Conservation (phyloP, 2,329 filamentous ascomycete genomes). For the Grosmannia clavigera region DNA sequence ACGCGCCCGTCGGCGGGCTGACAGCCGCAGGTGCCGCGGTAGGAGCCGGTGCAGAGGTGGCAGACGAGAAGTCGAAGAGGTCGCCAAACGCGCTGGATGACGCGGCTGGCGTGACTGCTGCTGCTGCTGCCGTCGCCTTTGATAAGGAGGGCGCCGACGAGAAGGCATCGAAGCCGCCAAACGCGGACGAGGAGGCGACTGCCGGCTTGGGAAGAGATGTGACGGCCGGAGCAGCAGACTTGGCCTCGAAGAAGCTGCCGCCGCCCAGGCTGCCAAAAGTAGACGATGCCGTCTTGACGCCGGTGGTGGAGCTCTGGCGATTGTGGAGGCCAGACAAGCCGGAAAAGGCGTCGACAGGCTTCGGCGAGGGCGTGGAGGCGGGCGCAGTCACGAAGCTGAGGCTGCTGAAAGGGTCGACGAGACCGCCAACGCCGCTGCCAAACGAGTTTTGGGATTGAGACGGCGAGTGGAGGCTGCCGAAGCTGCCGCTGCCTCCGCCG, state of each 20-base stretch:
- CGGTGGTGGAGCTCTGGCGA: conserved; percentile 14
- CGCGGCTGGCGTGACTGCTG: conserved; percentile 14
- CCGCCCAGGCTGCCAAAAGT: conserved; percentile 48
- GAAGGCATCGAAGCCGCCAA: conserved; percentile 32
- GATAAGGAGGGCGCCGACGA: conserved; percentile 8
- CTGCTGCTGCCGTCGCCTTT: conserved; percentile 15
- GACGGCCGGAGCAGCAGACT: conserved; percentile 36
- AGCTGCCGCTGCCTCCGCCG: conserved; percentile 49
- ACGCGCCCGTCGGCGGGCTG: conserved; percentile 25
- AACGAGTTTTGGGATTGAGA: conserved; percentile 11
- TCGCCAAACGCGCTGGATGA: conserved; percentile 56
- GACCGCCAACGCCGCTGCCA: conserved; percentile 22
- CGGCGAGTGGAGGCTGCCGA: conserved; percentile 55
- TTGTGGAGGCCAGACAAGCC: conserved; percentile 14
- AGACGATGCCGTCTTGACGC: conserved; percentile 14
- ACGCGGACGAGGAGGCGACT: conserved; percentile 16
- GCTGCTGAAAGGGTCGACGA: conserved; percentile 21
- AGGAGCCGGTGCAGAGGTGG: conserved; percentile 34
- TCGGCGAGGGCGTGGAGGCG: conserved; percentile 16
- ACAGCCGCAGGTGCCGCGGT: conserved; percentile 19
- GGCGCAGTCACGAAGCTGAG: conserved; percentile 30
- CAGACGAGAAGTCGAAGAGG: conserved; percentile 63
- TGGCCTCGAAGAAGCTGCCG: conserved; percentile 72
- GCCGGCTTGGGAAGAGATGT: background rate
- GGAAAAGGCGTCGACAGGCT: conserved; percentile 12